phyloP scores from a whole-genome alignment of 2,329 filamentous ascomycete species.

The Beauveria scarabaeidicola region DNA sequence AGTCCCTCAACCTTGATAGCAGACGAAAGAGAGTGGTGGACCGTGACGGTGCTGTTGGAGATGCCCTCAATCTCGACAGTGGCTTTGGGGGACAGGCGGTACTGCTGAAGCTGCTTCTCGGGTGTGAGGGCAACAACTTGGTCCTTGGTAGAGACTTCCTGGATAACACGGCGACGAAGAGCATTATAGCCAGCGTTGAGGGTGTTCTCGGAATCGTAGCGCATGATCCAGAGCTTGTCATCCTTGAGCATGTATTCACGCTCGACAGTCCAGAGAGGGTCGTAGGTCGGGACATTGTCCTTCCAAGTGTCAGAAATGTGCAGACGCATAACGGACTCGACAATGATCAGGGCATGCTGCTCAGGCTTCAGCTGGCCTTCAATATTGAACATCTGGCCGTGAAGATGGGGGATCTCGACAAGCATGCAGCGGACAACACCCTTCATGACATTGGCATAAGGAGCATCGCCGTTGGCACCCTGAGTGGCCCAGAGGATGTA shows the following conservation, averaged over 20 bases:
- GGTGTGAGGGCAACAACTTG: constrained; percentile 9
- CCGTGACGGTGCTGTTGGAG: constrained; percentile 2
- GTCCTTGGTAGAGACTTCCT: constrained; percentile 6
- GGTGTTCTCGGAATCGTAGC: constrained; percentile 4
- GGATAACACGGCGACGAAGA: constrained; percentile 9
- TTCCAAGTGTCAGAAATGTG: constrained; percentile 11
- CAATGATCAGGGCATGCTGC: constrained; percentile 3
- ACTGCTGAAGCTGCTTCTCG: constrained; percentile 11
- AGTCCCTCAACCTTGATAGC: constrained; percentile 9
- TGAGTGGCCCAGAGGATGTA: constrained; percentile 12
- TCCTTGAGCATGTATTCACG: constrained; percentile 12
- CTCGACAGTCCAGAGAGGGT: constrained; percentile 11
- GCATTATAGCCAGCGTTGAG: constrained; percentile 13
- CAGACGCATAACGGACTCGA: constrained; percentile 8
- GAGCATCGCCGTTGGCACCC: constrained; percentile 10
- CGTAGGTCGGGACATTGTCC: constrained; percentile 10
- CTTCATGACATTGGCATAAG: constrained; percentile 11
- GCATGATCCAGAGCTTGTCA: constrained; percentile 9
- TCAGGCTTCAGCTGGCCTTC: constrained; percentile 10
- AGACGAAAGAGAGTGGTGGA: constrained; percentile 6
- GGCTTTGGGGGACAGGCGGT: constrained; percentile 8
- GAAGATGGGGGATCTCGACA: constrained; percentile 9
- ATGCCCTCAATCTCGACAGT: constrained; percentile 9
- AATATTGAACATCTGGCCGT: constrained; percentile 10
- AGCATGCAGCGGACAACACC: constrained; percentile 11